Evolutionary conservation across 2,329 filamentous ascomycete genomes (phyloP), one percentile per base, ranked within the genome.

Genomic region (Hymenoscyphus infarciens): DNA sequence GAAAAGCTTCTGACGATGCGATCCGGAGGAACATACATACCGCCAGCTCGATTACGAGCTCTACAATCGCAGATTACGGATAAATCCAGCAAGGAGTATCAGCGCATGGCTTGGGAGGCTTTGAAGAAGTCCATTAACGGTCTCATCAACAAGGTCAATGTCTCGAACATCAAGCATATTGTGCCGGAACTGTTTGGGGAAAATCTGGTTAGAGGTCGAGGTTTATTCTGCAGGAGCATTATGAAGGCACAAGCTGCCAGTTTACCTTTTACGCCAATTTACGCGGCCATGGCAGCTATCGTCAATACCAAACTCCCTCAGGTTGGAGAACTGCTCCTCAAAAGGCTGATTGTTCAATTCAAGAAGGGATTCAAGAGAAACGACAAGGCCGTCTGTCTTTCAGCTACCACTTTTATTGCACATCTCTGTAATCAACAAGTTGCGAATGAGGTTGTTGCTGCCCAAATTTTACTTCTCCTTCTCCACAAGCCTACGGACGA

Each of bases 41-140:
- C 95, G 22, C 95, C 95, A 0, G 94, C 94, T 59, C 85, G 92
- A 70, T 81, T 99, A 73, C 87, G 92, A 70, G 94, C 94, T 45
- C 84, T 99, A 65, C 95, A 99, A 79, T 91, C 93, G 60, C 92
- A 97, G 77, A 97, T 99, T 76, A 97, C 92, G 66, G 95, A 99
- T 79, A 97, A 96, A 81, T 88, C 85, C 61, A 96, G 89, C 77
- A 96, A 97, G 77, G 95, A 98, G 78, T 98, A 97, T 75, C 95
- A 98, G 83, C 91, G 95, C 71, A 96, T 99, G 91, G 92, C 93
- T 8, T 99, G 95, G 95, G 95, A 99, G 77, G 94, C 94, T 13
- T 80, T 99, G 73, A 99, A 99, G 81, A 99, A 99, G 81, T 95
- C 91, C 57, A 97, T 99, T 78, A 98, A 99, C 75, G 95, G 95